These are phyloP conservation scores for Paracorniculantispora psalliotae DNA, from an alignment of 2,329 filamentous ascomycete genomes.

Conservation along the genomic window DNA sequence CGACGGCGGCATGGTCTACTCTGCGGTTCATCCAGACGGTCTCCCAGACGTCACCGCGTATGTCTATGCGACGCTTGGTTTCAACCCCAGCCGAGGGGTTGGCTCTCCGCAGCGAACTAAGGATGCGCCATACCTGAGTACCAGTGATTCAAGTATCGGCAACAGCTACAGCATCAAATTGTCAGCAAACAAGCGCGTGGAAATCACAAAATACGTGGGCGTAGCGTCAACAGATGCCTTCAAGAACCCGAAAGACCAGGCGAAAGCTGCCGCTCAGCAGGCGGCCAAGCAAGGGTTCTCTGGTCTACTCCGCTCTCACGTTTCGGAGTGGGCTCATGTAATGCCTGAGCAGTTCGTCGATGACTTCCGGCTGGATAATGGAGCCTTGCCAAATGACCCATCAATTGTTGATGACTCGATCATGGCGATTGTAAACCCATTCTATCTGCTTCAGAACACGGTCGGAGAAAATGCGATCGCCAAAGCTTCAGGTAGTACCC, in stretches of 20 bases:
- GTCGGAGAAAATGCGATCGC: constrained; percentile 34
- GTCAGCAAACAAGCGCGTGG: constrained; percentile 45
- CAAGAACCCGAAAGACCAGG: constrained; percentile 47
- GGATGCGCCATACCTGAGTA: constrained; percentile 43
- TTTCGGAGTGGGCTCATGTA: constrained; percentile 56
- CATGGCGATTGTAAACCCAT: constrained; percentile 49
- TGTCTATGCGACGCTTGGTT: constrained; percentile 41
- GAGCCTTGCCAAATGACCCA: constrained; percentile 50
- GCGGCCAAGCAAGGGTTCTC: constrained; percentile 46
- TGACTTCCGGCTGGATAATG: constrained; percentile 51
- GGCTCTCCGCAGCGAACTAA: constrained; percentile 38
- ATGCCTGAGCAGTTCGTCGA: constrained; percentile 60
- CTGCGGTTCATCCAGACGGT: constrained; percentile 58
- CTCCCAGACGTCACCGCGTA: constrained; percentile 56
- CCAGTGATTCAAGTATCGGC: constrained; percentile 60
- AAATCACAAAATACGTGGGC: constrained; percentile 63
- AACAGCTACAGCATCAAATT: constrained; percentile 53
- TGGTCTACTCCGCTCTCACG: constrained; percentile 50
- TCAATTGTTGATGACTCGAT: constrained; percentile 53
- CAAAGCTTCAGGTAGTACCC: constrained; percentile 39
- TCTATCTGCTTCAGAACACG: constrained; percentile 52
- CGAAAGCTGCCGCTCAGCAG: constrained; percentile 48
- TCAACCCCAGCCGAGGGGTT: constrained; percentile 29
- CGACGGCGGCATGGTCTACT: constrained; percentile 54
- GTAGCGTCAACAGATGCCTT: constrained; percentile 66